phyloP scores from a whole-genome alignment of 306 rosid genomes.

The Cucurbita moschata region DNA sequence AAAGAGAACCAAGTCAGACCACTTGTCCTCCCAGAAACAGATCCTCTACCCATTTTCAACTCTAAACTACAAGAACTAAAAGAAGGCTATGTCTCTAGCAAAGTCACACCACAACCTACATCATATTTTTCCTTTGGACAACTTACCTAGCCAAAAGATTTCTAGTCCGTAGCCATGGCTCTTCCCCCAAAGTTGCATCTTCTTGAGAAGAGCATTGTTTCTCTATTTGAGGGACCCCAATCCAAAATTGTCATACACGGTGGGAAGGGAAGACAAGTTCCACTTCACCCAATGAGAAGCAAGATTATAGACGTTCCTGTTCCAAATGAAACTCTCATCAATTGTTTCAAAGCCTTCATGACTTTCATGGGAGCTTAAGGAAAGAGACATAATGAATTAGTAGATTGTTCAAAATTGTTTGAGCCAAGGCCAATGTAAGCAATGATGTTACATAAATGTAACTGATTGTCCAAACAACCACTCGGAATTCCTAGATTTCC shows the following conservation, averaged over 20 bases:
- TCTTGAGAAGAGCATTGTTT: background rate
- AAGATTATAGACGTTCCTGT: background rate
- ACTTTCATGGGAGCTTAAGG: background rate
- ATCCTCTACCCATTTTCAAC: background rate
- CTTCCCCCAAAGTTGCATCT: background rate
- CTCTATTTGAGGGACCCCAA: background rate
- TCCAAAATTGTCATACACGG: background rate
- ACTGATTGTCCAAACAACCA: background rate
- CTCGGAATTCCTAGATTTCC: background rate
- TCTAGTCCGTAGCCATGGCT: background rate
- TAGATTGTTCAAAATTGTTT: background rate
- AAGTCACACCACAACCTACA: background rate
- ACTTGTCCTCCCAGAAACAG: background rate
- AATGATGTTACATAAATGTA: background rate
- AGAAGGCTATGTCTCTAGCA: background rate
- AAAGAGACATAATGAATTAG: background rate
- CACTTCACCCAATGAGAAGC: background rate
- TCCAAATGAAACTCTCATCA: background rate
- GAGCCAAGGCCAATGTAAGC: background rate
- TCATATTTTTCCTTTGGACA: background rate
- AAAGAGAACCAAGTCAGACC: background rate
- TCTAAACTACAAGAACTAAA: background rate
- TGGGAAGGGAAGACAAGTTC: background rate
- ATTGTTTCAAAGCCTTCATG: background rate
- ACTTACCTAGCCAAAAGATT: background rate